Evolutionary conservation across 208 protist species (phyloP).

Genomic region (Leishmania aethiopica): DNA sequence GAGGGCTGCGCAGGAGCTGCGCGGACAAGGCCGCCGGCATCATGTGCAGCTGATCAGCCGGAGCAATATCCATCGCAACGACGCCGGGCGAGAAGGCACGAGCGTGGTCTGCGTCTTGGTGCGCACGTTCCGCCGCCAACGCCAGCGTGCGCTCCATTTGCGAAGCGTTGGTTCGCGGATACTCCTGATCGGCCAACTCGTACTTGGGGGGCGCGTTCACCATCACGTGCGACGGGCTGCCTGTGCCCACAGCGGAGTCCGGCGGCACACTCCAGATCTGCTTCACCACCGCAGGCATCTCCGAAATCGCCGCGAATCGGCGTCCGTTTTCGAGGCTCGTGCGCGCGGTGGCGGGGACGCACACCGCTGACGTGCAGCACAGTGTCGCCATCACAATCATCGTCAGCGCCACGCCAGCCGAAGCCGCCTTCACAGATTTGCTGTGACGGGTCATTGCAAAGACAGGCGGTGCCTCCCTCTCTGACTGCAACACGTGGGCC

Average conservation of each 20-base stretch:
- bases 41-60: neutral
- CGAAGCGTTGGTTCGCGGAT: neutral
- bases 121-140: neutral
- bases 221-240: neutral
- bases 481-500: neutral
- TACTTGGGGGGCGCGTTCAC: neutral
- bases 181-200: neutral
- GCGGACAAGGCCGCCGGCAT: neutral
- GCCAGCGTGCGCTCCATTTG: neutral
- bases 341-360: neutral
- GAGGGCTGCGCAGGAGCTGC: neutral
- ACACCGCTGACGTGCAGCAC: neutral
- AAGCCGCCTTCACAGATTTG: neutral
- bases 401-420: neutral
- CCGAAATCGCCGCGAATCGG: neutral
- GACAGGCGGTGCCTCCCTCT: neutral
- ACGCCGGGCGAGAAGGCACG: neutral
- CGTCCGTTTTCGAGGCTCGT: neutral
- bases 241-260: neutral
- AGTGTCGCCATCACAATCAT: neutral
- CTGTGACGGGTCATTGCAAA: neutral
- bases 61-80: neutral
- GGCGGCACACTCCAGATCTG: neutral
- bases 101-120: constrained; percentile 10
- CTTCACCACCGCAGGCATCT: too few relatives aligned